phyloP scores from a whole-genome alignment of 495 filamentous ascomycete genomes.

The Chaetomium cochliodes region DNA sequence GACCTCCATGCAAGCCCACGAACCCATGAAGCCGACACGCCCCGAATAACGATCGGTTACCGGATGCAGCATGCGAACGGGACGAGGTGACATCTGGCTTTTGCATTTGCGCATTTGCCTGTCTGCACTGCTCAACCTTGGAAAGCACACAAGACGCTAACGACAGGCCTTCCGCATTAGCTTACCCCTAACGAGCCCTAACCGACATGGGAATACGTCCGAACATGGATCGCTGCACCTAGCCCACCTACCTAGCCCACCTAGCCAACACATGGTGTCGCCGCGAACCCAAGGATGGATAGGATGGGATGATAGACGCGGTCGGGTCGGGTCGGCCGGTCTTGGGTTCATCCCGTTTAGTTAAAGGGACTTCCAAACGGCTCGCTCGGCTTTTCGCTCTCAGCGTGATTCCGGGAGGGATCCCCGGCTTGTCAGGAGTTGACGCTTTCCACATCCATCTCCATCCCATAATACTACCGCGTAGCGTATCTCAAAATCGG shows the following conservation, averaged over 20 bases:
- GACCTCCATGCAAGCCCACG: too few species aligned
- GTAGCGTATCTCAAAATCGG: neutral
- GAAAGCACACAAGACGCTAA: neutral
- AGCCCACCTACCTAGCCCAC: too few species aligned
- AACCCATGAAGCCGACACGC: too few species aligned
- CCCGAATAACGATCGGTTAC: too few species aligned
- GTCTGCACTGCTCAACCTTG: neutral
- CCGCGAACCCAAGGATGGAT: too few species aligned
- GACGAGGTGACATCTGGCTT: neutral
- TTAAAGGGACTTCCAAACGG: too few species aligned
- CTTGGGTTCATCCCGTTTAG: too few species aligned
- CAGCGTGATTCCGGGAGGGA: neutral
- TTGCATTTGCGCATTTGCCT: neutral
- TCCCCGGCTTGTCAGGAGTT: neutral
- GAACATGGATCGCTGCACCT: neutral
- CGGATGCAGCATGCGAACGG: neutral
- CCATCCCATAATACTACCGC: neutral
- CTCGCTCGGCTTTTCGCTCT: too few species aligned
- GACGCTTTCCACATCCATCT: neutral
- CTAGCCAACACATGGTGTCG: too few species aligned
- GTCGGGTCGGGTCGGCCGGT: too few species aligned
- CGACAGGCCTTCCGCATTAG: neutral
- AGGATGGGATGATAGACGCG: too few species aligned
- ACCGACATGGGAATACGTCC: conserved; percentile 5
- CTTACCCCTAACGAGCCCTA: conserved; percentile 3